Evolutionary conservation across 805 yeast species (phyloP), one percentile per base, ranked within the genome.

Genomic region (Wickerhamomyces silvicola): DNA sequence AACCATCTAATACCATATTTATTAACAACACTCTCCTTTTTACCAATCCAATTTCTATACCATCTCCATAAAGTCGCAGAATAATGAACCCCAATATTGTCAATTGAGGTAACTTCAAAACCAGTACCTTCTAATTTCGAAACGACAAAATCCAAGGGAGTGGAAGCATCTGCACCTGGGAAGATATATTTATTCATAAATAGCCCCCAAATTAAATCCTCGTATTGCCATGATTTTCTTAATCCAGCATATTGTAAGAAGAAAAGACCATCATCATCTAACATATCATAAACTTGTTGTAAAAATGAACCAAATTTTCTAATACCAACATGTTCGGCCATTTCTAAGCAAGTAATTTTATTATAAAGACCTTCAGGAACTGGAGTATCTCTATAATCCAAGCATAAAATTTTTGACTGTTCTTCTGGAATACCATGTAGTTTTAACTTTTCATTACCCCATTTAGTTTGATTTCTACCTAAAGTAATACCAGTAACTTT

Each of bases 91-190:
- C 96, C 96, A 49, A 86, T 82, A 62, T 82, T 86, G 60, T 86
- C 96, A 37, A 83, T 62, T 26, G 81, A 68, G 32, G 78, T 87
- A 46, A 84, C 75, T 66, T 86, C 96, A 55, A 86, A 86, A 3
- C 95, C 95, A 37, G 81, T 75, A 24, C 75, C 78, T 66, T 86
- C 96, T 55, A 86, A 72, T 41, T 72, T 66, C 41, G 81, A 72
- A 39, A 78, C 68, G 42, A 85, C 90, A 53, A 83, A 87, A 38
- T 85, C 85, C 48, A 87, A 72, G 23, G 96, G 96, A 36, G 96
- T 87, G 6, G 94, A 84, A 29, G 95, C 95, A 64, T 86, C 96
- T 32, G 95, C 95, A 62, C 96, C 96, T 27, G 96, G 95, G 85
- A 86, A 86, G 56, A 86, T 81, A 63, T 84, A 86, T 69, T 84